A percentile compares a stretch with the other conserved stretches of the same genome.
phyloP scores from a whole-genome alignment of 208 protist species.

The Trypanosoma melophagium region DNA sequence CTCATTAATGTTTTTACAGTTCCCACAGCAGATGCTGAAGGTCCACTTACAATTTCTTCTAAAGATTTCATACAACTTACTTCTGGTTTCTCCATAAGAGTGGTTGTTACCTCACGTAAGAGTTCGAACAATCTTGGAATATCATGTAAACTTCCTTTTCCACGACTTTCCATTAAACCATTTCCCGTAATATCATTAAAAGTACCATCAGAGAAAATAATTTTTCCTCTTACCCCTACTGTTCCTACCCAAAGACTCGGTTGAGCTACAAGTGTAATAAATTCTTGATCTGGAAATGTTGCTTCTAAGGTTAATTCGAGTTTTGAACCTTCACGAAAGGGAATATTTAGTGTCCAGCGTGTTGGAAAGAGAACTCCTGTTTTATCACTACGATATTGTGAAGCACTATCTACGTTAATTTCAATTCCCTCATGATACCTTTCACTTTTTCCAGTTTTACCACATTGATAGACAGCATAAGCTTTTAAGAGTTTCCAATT shows the following conservation, averaged over 20 bases:
- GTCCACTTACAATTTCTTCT: slow-evolving; percentile 44
- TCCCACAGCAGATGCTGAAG: slow-evolving; percentile 33
- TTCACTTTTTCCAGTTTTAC: slow-evolving; percentile 33
- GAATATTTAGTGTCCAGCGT: slow-evolving; percentile 34
- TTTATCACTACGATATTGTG: slow-evolving; percentile 36
- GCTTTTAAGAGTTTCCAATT: slow-evolving; percentile 7
- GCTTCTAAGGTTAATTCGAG: slow-evolving; percentile 37
- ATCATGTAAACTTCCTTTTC: slow-evolving; percentile 27
- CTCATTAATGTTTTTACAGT: slow-evolving; percentile 28
- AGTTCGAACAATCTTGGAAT: slow-evolving; percentile 28
- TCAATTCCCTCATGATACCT: slow-evolving; percentile 27
- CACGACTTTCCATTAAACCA: slow-evolving; percentile 43
- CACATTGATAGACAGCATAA: slow-evolving; percentile 35
- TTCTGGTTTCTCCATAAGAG: slow-evolving; percentile 26
- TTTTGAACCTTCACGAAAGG: slow-evolving; percentile 28
- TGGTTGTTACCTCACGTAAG: slow-evolving; percentile 34
- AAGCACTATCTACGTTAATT: slow-evolving; percentile 22
- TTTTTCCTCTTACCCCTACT: slow-evolving; percentile 36
- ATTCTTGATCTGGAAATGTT: slow-evolving; percentile 52
- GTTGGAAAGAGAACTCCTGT: slow-evolving; percentile 48
- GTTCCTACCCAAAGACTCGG: slow-evolving; percentile 59
- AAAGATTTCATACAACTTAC: slow-evolving; percentile 28
- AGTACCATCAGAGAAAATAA: slow-evolving; percentile 36
- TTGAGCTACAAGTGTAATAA: slow-evolving; percentile 41
- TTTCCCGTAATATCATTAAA: slow-evolving; percentile 34